Base-by-base conservation (phyloP, 179 eudicot species). In the Carnegiea gigantea region DNA sequence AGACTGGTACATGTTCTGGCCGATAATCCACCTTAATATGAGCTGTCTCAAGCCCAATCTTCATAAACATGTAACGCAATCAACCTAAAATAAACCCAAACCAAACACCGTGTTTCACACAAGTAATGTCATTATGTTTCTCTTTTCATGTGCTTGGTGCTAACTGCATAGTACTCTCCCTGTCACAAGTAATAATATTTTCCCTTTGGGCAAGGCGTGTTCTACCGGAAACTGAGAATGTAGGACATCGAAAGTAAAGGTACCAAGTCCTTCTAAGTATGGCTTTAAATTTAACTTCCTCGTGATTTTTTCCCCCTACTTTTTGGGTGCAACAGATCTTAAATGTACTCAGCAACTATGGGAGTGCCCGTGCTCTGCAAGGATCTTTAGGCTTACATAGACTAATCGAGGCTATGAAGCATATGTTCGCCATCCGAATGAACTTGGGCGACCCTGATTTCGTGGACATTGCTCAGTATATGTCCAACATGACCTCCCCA, bases 361-460 rank as follows among this genome's bases (percentile, higher is more conserved):
- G 87, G 28, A 86, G 57, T 77, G 26, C 83, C 4, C 77, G 88
- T 46, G 93, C 89, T 38, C 86, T 83, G n/a, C 75, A 78, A 70
- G 97, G 95, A 67, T 53, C 92, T 21, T 75, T 91, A 53, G 93
- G 93, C 43, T 78, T 93, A 33, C 97, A 93, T 77, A 88, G 93
- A 79, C 80, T 90, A 13, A 87, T 90, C 7, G 97, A 93, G 85
- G 90, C 97, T 9, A 43, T 92, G 81, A 93, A 93, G 79, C 93
- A 90, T 79, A 90, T 89, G 93, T 81, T 87, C 84, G 95, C 95
- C 30, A 23, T 90, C 67, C 79, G 97, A 33, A 92, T 92, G 97
- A 83, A 92, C 82, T 84, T 92, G 43, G 97, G 97, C 26, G 97
- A 93, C 73, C 97, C 97, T 36, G 75, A 84, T 30, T 92, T 90